Base-by-base conservation (phyloP, 2,329 filamentous ascomycete genomes). In the Pochonia chlamydosporia region DNA sequence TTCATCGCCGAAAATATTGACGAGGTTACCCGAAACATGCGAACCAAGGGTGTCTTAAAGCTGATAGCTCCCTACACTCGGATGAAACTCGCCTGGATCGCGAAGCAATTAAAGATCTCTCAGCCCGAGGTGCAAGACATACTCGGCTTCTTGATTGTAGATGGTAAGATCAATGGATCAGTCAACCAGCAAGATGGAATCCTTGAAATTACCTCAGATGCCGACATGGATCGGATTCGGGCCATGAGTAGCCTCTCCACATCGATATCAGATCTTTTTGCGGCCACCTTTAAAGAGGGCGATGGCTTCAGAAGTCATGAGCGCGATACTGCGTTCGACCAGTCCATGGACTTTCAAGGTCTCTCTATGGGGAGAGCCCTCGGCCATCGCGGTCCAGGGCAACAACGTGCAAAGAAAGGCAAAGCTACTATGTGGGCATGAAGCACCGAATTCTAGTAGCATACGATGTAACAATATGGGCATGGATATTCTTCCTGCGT, bases 1-100 rank as follows among this genome's bases (percentile, higher is more conserved):
- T 99, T 97, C 70, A 99, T 99, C 58, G 92, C 92, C 24, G 93
- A 97, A 70, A 97, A 99, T 64, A 99, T 99, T 57, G 93, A 97
- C 66, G 93, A 99, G 70, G 92, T 99, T 48, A 99, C 92, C 44
- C 87, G 93, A 37, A 96, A 93, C 67, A 96, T 99, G 86, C 87
- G 93, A 46, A 97, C 91, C 55, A 96, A 96, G 74, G 92, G 91
- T 1, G 84, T 97, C 9, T 72, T 96, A 53, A 96, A 93, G 69
- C 76, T 97, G 21, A 93, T 97, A 53, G 90, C 90, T 4, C 93
- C 93, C 0, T 99, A 97, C 72, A 95, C 89, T 5, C 84, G 90
- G 44, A 96, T 97, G 79, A 89, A 86, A 53, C 74, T 97, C 21
- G 74, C 76, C 18, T 96, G 95, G 76, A 89, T 99, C 56, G 90